These are phyloP conservation scores for Adansonia gregorii DNA, from an alignment of 441 rosid species.

Conservation along the genomic window DNA sequence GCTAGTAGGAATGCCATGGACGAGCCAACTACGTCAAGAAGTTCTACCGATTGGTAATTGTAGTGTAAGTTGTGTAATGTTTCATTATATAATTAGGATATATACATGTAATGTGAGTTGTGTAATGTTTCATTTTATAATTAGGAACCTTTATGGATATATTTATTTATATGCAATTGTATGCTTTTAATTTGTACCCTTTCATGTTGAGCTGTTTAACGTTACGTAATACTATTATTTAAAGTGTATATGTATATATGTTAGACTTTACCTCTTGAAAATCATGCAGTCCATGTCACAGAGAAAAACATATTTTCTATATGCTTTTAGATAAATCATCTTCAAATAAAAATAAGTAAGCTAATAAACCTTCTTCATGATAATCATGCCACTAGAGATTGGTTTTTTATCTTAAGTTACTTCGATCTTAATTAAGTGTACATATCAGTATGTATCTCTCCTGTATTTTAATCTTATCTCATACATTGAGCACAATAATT, in stretches of 20 bases:
- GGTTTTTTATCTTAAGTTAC: too few relatives aligned
- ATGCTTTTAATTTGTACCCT: neutral
- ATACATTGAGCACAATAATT: too few relatives aligned
- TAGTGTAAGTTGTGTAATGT: neutral
- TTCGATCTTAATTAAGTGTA: too few relatives aligned
- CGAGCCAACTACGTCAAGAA: neutral
- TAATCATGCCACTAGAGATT: too few relatives aligned
- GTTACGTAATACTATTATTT: neutral
- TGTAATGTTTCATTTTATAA: neutral
- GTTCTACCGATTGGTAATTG: neutral
- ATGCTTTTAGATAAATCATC: too few relatives aligned
- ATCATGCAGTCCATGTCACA: neutral
- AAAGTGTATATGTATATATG: neutral
- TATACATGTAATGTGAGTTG: neutral
- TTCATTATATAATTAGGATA: neutral
- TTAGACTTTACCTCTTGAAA: neutral
- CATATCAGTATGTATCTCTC: too few relatives aligned
- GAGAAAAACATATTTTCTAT: too few relatives aligned
- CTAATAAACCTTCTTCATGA: too few relatives aligned
- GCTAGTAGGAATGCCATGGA: neutral
- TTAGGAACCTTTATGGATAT: neutral
- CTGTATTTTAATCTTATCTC: too few relatives aligned
- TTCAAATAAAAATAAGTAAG: too few relatives aligned
- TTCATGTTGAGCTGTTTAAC: neutral
- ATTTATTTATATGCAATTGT: neutral